A percentile compares a stretch with the other conserved stretches of the same genome.
phyloP scores from a whole-genome alignment of 768 basidiomycete species.

The Boletales sp. region DNA sequence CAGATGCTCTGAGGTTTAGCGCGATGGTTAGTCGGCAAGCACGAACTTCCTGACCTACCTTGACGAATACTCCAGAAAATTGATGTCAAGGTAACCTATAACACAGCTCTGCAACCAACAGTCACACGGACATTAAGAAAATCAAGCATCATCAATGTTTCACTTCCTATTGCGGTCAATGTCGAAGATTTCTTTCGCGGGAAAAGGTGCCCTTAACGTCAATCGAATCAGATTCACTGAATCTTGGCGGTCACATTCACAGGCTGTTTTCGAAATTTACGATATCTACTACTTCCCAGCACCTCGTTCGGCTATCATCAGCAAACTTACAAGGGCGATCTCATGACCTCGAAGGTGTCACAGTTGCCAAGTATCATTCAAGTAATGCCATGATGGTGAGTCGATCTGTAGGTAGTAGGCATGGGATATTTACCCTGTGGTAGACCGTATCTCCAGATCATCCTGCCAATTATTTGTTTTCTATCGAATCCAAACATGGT shows the following conservation, averaged over 20 bases:
- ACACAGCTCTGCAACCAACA: conserved; percentile 49
- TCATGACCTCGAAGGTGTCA: conserved; percentile 45
- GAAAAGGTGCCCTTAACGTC: conserved; percentile 47
- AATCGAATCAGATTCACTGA: background rate
- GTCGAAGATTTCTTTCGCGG: conserved; percentile 97
- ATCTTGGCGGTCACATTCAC: conserved; percentile 5
- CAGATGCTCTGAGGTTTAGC: conserved; percentile 57
- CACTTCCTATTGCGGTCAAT: conserved; percentile 85
- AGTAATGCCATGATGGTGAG: conserved; percentile 49
- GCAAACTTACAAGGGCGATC: conserved; percentile 50
- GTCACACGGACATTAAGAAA: conserved; percentile 52
- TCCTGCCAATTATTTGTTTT: conserved; percentile 78
- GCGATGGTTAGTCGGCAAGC: conserved; percentile 48
- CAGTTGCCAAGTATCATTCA: conserved; percentile 47
- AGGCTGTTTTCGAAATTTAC: conserved; percentile 92
- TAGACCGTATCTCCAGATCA: conserved; percentile 76
- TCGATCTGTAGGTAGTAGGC: conserved; percentile 6
- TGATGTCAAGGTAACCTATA: conserved; percentile 63
- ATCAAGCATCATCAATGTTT: conserved; percentile 55
- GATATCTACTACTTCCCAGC: conserved; percentile 74
- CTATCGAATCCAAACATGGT: conserved; percentile 60
- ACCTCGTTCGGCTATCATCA: conserved; percentile 72
- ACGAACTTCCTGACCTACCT: background rate
- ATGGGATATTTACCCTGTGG: background rate
- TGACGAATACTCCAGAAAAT: conserved; percentile 52